Conservation (phyloP, 2,329 filamentous ascomycete species). For the Epichloe gansuensis region DNA sequence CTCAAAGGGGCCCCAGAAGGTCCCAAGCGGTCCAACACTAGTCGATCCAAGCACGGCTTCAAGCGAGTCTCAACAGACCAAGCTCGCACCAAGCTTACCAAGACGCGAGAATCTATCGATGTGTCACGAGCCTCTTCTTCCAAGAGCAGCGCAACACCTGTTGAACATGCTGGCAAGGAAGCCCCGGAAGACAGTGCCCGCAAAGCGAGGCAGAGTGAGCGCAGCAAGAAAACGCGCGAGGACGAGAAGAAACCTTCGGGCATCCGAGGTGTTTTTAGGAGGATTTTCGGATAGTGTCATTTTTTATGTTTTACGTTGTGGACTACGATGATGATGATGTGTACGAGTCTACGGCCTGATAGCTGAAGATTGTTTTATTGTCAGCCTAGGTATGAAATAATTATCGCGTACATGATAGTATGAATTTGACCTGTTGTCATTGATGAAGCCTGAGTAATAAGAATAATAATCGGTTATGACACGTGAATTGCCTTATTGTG, state of each 20-base stretch:
- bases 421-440: neutral
- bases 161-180: conserved; percentile 2
- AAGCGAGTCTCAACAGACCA: conserved; percentile 18
- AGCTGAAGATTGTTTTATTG: conserved; percentile 6
- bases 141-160: conserved; percentile 2
- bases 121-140: neutral
- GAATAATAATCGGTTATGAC: neutral
- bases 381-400: conserved; percentile 4
- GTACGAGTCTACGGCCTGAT: conserved; percentile 1
- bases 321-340: conserved; percentile 7
- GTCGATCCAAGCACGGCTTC: conserved; percentile 16
- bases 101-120: conserved; percentile 9
- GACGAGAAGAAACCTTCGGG: conserved; percentile 19
- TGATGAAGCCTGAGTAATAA: neutral
- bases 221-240: conserved; percentile 19
- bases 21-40: conserved; percentile 17
- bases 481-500: too few species aligned
- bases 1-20: conserved; percentile 10
- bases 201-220: conserved; percentile 22
- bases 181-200: conserved; percentile 20
- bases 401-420: neutral
- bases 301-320: conserved; percentile 1
- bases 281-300: conserved; percentile 17
- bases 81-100: conserved; percentile 12
- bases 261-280: conserved; percentile 25